A percentile compares a stretch with the other conserved stretches of the same genome.
These are phyloP conservation scores for Cercospora canescens DNA, from an alignment of 2,329 filamentous ascomycete genomes.

Conservation along the genomic window DNA sequence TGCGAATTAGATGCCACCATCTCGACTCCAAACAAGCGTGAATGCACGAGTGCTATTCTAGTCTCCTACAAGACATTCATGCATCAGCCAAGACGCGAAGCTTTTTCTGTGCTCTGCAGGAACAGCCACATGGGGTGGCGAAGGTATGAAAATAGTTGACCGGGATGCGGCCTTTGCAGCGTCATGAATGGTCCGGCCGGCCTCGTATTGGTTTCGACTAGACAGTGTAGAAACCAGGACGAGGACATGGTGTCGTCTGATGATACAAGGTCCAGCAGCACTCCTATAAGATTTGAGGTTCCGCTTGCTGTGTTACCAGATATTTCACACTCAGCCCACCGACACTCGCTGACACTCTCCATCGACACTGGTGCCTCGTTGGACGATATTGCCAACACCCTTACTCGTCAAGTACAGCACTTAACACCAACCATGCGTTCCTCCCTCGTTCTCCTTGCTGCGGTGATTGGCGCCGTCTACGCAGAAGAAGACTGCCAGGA, in stretches of 20 bases:
- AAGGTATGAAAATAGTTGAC: not conserved
- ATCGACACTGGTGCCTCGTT: not conserved
- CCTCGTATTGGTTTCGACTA: not conserved
- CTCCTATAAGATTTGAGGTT: not conserved
- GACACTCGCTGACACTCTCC: not conserved
- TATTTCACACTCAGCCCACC: not conserved
- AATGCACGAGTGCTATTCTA: not conserved
- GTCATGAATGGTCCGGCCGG: not conserved
- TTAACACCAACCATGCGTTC: conserved; percentile 16
- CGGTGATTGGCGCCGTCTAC: conserved; percentile 7
- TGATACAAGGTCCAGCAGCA: not conserved
- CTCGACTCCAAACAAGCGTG: not conserved
- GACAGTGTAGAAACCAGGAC: not conserved
- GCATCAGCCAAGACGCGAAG: not conserved
- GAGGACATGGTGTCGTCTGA: not conserved
- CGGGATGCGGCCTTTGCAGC: not conserved
- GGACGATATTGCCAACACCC: not conserved
- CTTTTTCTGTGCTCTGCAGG: not conserved
- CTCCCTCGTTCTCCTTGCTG: conserved; percentile 10
- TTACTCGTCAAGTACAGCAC: too few relatives aligned
- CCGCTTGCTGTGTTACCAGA: not conserved
- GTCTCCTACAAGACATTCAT: not conserved
- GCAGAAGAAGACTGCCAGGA: conserved; percentile 14
- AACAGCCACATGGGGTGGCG: not conserved
- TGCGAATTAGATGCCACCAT: not conserved